Percentiles rank a stretch among this genome's conserved stretches.
Conservation (phyloP, 1,284 basidiomycete genomes). For the Xerocomus amazonicus region DNA sequence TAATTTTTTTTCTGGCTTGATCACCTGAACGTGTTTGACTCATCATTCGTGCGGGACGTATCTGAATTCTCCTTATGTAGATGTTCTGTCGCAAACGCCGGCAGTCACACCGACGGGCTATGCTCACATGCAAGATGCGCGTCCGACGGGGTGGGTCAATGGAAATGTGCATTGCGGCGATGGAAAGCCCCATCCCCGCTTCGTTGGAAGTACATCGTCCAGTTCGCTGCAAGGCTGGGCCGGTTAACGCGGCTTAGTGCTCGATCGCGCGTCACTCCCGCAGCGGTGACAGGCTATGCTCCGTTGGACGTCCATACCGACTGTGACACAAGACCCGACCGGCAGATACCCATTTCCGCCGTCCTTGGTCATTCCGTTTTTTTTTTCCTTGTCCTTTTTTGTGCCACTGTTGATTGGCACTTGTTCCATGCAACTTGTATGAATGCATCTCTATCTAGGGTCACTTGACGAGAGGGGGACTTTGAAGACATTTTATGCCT, state of each 20-base stretch:
- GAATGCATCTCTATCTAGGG: conserved; percentile 6
- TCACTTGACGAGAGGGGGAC: conserved; percentile 12
- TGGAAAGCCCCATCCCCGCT: conserved; percentile 7
- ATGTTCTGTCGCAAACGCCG: conserved; percentile 9
- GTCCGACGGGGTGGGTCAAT: conserved; percentile 4
- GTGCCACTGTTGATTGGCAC: background rate
- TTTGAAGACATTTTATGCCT: conserved; percentile 15
- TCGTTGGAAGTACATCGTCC: conserved; percentile 24
- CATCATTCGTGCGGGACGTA: background rate
- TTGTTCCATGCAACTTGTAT: conserved; percentile 6
- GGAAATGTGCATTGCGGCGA: conserved; percentile 5
- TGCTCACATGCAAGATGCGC: conserved; percentile 5
- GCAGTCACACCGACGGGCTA: conserved; percentile 9
- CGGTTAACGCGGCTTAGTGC: conserved; percentile 13
- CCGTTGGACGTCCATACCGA: background rate
- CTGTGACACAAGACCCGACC: background rate
- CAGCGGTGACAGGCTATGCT: background rate
- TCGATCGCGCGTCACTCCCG: background rate
- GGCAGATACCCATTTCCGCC: background rate
- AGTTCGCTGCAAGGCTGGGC: conserved; percentile 33
- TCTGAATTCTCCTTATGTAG: conserved; percentile 2
- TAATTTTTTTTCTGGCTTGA: conserved; percentile 2
- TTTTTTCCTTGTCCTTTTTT: background rate
- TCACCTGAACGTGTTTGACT: background rate
- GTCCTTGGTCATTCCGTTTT: background rate